Evolutionary conservation across 257 asterid species (phyloP).

Genomic region (Ophiorrhiza pumila): DNA sequence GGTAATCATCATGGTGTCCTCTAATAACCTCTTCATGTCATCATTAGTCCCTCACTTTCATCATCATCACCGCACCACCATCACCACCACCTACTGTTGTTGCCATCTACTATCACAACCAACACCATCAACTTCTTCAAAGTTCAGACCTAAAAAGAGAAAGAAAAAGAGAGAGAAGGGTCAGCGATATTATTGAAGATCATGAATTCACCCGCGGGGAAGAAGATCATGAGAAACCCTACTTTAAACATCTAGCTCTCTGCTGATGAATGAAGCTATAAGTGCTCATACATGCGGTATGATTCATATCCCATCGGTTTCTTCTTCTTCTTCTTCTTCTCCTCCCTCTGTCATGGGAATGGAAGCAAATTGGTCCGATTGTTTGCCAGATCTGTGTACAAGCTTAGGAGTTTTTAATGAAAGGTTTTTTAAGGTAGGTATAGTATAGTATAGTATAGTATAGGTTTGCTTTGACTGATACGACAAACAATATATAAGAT

Average conservation of each 20-base stretch:
- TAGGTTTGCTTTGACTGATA: slow-evolving; percentile 10
- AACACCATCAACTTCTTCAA: slow-evolving; percentile 25
- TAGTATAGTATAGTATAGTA: not conserved
- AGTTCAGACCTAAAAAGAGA: slow-evolving; percentile 22
- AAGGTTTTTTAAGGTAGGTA: slow-evolving; percentile 1
- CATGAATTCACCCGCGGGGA: slow-evolving; percentile 25
- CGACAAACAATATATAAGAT: too few species aligned
- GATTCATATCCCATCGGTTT: not conserved
- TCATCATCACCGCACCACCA: slow-evolving; percentile 41
- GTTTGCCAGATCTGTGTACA: slow-evolving; percentile 26
- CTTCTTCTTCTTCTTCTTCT: slow-evolving; percentile 34
- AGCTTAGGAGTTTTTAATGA: not conserved
- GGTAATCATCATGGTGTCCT: slow-evolving; percentile 52
- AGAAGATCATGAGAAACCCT: slow-evolving; percentile 55
- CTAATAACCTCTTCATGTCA: slow-evolving; percentile 38
- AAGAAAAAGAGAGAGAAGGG: slow-evolving; percentile 24
- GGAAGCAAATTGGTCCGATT: slow-evolving; percentile 72
- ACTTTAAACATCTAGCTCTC: slow-evolving; percentile 18
- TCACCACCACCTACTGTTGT: not conserved
- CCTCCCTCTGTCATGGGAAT: slow-evolving; percentile 45
- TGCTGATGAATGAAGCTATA: not conserved
- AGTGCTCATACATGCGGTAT: slow-evolving; percentile 1
- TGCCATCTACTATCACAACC: slow-evolving; percentile 21
- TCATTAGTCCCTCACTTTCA: slow-evolving; percentile 58
- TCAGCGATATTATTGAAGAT: slow-evolving; percentile 27